Conservation (phyloP, 108 stramenopile species). For the Cyclotella sp. region DNA sequence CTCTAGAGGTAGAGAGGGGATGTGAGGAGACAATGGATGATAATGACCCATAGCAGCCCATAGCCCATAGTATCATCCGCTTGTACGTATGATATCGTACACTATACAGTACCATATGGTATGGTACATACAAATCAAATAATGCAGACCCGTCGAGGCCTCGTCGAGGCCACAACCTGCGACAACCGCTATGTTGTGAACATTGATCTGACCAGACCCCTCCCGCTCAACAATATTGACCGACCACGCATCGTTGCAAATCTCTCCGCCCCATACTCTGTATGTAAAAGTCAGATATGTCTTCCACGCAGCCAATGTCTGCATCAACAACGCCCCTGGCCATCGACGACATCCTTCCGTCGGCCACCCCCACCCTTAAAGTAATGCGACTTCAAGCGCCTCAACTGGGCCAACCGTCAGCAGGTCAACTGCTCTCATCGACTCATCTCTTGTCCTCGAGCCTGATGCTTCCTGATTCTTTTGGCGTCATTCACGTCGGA, state of each 20-base stretch:
- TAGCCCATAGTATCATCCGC: no score
- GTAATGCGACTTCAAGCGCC: slow-evolving; percentile 89
- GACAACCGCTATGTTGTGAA: no score
- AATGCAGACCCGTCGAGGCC: no score
- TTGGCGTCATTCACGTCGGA: slow-evolving; percentile 81
- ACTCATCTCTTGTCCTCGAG: slow-evolving; percentile 53
- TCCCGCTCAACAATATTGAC: neutral
- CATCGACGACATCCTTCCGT: slow-evolving; percentile 37
- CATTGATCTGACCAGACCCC: neutral
- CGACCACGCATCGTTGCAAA: neutral
- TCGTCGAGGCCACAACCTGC: no score
- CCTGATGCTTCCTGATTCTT: slow-evolving; percentile 81
- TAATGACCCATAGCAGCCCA: no score
- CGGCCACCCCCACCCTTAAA: slow-evolving; percentile 81
- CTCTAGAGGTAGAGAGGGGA: no score
- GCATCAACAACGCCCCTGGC: slow-evolving; percentile 19
- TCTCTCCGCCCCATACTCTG: neutral
- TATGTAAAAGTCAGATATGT: neutral
- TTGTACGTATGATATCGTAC: no score
- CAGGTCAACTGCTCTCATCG: slow-evolving; percentile 32
- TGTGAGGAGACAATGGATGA: no score
- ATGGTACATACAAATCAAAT: no score
- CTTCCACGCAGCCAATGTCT: slow-evolving; percentile 9
- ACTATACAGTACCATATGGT: no score
- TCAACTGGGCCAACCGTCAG: slow-evolving; percentile 55